Evolutionary conservation across 2,329 filamentous ascomycete genomes (phyloP), one percentile per base, ranked within the genome.

Genomic region (Botrytis tulipae): DNA sequence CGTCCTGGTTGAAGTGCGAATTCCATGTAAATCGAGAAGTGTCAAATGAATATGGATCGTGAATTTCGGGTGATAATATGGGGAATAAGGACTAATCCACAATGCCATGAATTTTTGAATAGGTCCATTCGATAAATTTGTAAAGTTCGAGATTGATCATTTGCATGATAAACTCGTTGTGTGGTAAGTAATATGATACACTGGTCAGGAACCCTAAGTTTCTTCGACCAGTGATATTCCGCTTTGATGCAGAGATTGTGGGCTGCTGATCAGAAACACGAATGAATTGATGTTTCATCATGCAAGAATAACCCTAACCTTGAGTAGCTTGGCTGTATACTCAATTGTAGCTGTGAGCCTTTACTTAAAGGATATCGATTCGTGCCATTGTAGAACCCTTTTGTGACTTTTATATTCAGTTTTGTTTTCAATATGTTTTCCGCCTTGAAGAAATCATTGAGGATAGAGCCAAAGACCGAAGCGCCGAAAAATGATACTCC

Each of bases 311-410:
- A 46, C 29, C 37, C 18, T 54, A 67, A n/a, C 61, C 14, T 54
- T 57, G 66, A 69, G 29, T 42, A 32, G 35, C 61, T 59, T 65
- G 29, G 29, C 18, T n/a, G 66, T 35, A 10, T 14, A 67, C 46
- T 20, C 14, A n/a, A 67, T 72, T 32, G 46, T 44, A 59, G n/a
- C 9, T 65, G 29, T 35, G 61, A 22, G 5, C 46, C 61, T 59
- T 42, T 72, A 72, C 70, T 72, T 72, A 72, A 72, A 57, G 61
- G 70, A 67, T 67, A 29, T 67, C 5, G 25, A 14, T 32, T 22
- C 51, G n/a, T 32, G 35, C 29, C 70, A 46, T 37, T 32, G 20
- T 44, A 42, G 60, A 71, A 35, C 4, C 35, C 16, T 29, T 29
- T 32, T 57, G 46, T 67, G 10, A 44, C n/a, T 42, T 12, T 72